Evolutionary conservation across 2,329 filamentous ascomycete species (phyloP).

Genomic region (Botrytis aclada): DNA sequence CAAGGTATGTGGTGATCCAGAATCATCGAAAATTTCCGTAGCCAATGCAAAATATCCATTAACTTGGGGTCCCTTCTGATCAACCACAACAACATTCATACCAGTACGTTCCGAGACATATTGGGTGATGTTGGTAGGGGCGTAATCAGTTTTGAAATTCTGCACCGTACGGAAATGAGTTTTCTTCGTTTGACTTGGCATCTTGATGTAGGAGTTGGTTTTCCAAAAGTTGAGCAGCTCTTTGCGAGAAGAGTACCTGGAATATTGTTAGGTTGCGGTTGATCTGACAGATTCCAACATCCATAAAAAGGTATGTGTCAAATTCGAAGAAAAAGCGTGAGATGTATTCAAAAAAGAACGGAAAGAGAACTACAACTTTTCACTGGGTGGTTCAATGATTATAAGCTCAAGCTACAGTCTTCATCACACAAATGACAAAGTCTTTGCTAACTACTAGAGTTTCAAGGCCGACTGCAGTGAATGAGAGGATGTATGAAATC

Average conservation of each 20-base stretch:
- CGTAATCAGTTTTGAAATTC: conserved; percentile 85
- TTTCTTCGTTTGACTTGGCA: conserved; percentile 51
- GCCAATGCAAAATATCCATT: conserved; percentile 93
- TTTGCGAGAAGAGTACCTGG: background rate
- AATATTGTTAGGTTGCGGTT: background rate
- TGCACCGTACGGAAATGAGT: conserved; percentile 79
- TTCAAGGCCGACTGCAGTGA: background rate
- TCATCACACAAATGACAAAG: background rate
- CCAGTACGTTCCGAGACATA: conserved; percentile 95
- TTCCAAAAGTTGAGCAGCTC: background rate
- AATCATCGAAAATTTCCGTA: conserved; percentile 97
- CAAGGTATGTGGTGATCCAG: conserved; percentile 84
- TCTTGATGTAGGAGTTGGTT: conserved; percentile 40
- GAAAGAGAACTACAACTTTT: background rate
- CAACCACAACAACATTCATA: conserved; percentile 89
- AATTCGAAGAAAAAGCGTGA: background rate
- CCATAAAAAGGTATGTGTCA: background rate
- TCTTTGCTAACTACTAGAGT: background rate
- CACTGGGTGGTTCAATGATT: background rate
- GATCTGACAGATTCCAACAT: background rate
- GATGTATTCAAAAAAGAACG: background rate
- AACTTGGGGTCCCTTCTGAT: conserved; percentile 91
- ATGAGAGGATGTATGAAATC: background rate
- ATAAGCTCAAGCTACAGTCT: background rate
- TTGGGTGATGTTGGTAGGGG: conserved; percentile 81